Evolutionary conservation across 345 rosid species (phyloP).

Genomic region (Acer campestre): DNA sequence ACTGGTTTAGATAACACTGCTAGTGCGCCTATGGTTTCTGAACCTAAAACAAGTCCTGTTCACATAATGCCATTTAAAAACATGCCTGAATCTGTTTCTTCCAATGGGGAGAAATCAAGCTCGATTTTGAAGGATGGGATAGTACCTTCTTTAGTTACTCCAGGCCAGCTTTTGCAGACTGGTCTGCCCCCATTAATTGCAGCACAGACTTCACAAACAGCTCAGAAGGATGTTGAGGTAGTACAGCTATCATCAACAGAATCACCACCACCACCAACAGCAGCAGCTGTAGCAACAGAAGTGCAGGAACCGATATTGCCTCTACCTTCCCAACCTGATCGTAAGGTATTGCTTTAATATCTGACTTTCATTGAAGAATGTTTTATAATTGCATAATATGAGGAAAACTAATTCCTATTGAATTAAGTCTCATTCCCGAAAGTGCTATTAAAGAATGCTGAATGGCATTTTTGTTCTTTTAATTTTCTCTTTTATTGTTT

Average conservation of each 20-base stretch:
- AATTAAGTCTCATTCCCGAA: background rate
- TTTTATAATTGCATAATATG: background rate
- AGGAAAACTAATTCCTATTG: background rate
- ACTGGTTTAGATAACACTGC: constrained; percentile 23
- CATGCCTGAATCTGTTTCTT: constrained; percentile 23
- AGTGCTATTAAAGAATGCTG: background rate
- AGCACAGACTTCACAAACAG: constrained; percentile 29
- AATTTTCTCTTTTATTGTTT: background rate
- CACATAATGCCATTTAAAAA: constrained; percentile 31
- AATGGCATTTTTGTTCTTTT: background rate
- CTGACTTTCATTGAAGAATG: background rate
- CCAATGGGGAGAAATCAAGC: constrained; percentile 19
- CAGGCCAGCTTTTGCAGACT: constrained; percentile 41
- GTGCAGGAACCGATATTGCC: constrained; percentile 37
- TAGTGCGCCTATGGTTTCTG: constrained; percentile 13
- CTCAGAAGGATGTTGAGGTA: constrained; percentile 39
- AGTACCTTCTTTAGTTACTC: constrained; percentile 40
- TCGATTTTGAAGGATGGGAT: constrained; percentile 27
- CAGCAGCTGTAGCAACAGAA: constrained; percentile 18
- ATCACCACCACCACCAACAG: background rate
- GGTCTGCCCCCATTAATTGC: constrained; percentile 23
- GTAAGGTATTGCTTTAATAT: constrained; percentile 26
- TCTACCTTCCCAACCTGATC: constrained; percentile 33
- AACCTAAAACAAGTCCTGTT: constrained; percentile 23
- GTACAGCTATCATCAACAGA: constrained; percentile 29